Base-by-base conservation (phyloP, 129 eudicot species). In the Helianthus tuberosus region DNA sequence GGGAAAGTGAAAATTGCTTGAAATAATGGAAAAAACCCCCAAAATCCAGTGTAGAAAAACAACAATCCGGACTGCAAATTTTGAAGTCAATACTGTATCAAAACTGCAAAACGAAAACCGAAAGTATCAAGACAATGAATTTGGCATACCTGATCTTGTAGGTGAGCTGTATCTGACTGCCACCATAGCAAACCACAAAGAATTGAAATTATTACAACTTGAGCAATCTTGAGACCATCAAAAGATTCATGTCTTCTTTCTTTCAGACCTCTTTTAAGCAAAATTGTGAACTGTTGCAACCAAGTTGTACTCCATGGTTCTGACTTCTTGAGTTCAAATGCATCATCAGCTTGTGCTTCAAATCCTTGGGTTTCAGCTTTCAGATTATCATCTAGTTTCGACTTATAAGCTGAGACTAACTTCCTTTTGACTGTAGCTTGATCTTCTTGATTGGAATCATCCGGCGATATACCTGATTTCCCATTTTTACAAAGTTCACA, bases 1-100 rank as follows among this genome's bases (percentile, higher is more conserved):
- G 97, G 97, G 81, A 93, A 90, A 5, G 97, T 86, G 86, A 80
- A 93, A 25, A 93, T 86, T 0, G 93, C 97, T 53, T 84, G 80
- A 80, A 90, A 90, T 5, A 90, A 78, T 2, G 98, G 93, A 62
- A 69, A 88, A 80, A 90, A 83, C 0, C 91, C 91, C 98, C 98
- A 93, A 57, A 93, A 93, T 36, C 88, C 86, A 1, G 91, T 61
- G 71, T 64, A 78, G 61, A 90, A 90, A 82, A 86, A 93, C 38
- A 93, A 68, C 29, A 93, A 86, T 50, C 97, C 97, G 1, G 81
- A 75, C 98, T 93, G 93, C 84, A 41, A 51, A 51, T 51, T 51
- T 32, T 8, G 11, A 11, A 11, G 3, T 60, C 65, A 60, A 50
- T 11, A 16, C 25, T 23, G 2, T 58, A 58, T 58, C n/a, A 23